Evolutionary conservation across 768 basidiomycete species (phyloP).

Genomic region (Holtermannia corniformis): DNA sequence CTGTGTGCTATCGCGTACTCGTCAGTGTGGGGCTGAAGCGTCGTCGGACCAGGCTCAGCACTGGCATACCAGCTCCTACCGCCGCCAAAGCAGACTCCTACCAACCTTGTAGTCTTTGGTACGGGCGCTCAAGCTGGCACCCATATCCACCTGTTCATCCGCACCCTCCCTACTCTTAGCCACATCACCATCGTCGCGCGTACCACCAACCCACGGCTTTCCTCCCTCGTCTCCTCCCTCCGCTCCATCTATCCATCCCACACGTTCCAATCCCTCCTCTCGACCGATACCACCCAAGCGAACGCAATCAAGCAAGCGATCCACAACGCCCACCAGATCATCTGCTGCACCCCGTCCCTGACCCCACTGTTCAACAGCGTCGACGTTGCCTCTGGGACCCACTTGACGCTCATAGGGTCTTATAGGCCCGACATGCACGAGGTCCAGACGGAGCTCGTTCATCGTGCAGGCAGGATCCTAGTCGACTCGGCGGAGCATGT

Average conservation of each 20-base stretch:
- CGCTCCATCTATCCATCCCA: constrained; percentile 10
- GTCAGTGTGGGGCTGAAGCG: constrained; percentile 1
- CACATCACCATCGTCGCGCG: constrained; percentile 42
- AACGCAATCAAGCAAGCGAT: constrained; percentile 33
- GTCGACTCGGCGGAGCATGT: constrained; percentile 71
- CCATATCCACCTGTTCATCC: constrained; percentile 32
- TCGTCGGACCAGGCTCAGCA: constrained; percentile 24
- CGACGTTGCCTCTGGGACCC: constrained; percentile 56
- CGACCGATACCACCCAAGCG: not conserved
- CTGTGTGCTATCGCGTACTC: constrained; percentile 5
- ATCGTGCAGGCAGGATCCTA: constrained; percentile 51
- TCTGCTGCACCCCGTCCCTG: constrained; percentile 64
- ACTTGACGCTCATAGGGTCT: constrained; percentile 69
- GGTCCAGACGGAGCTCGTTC: constrained; percentile 53
- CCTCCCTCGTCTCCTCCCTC: constrained; percentile 8
- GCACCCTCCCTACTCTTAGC: constrained; percentile 17
- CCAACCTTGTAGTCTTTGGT: constrained; percentile 22
- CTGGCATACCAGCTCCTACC: constrained; percentile 20
- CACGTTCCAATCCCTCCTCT: constrained; percentile 6
- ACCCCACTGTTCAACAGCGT: constrained; percentile 59
- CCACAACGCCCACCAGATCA: constrained; percentile 55
- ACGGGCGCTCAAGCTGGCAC: constrained; percentile 33
- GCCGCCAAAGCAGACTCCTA: constrained; percentile 4
- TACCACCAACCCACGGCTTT: constrained; percentile 39
- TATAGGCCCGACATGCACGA: constrained; percentile 76